Percentiles rank a stretch among this genome's conserved stretches.
Evolutionary conservation across 345 rosid genomes (phyloP).

Genomic region (Rubroshorea leprosula): DNA sequence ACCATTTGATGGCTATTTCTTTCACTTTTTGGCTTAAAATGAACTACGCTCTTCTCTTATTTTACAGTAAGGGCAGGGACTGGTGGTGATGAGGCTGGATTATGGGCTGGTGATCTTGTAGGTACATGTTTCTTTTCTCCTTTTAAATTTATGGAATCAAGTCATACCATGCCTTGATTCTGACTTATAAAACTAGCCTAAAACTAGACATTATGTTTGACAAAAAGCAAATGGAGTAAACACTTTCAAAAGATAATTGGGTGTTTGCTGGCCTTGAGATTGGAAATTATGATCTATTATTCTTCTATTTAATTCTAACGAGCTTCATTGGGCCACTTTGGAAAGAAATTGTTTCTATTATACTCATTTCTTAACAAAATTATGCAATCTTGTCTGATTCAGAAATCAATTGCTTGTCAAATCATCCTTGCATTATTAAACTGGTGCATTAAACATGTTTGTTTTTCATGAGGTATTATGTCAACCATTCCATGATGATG

Average conservation of each 20-base stretch:
- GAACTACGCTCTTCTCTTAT: constrained; percentile 12
- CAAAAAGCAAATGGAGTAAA: too few relatives aligned
- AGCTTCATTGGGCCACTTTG: neutral
- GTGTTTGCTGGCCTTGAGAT: constrained; percentile 6
- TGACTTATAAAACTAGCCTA: neutral
- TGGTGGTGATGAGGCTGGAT: constrained; percentile 99
- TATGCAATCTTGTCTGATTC: neutral
- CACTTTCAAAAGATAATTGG: too few relatives aligned
- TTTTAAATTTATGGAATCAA: constrained; percentile 19
- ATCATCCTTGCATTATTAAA: constrained; percentile 2
- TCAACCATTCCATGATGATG: neutral
- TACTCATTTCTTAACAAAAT: too few relatives aligned
- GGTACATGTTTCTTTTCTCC: constrained; percentile 76
- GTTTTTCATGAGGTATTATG: neutral
- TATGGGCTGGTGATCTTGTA: constrained; percentile 99
- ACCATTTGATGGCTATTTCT: neutral
- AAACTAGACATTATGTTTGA: too few relatives aligned
- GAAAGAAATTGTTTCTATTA: too few relatives aligned
- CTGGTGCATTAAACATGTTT: neutral
- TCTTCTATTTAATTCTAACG: neutral
- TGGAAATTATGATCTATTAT: neutral
- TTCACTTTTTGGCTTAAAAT: constrained; percentile 8
- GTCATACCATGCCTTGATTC: constrained; percentile 9
- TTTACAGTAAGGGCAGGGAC: constrained; percentile 95
- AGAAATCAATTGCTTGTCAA: constrained; percentile 1